Evolutionary conservation across 2,329 filamentous ascomycete species (phyloP).

Genomic region (Dactylonectria estremocensis): DNA sequence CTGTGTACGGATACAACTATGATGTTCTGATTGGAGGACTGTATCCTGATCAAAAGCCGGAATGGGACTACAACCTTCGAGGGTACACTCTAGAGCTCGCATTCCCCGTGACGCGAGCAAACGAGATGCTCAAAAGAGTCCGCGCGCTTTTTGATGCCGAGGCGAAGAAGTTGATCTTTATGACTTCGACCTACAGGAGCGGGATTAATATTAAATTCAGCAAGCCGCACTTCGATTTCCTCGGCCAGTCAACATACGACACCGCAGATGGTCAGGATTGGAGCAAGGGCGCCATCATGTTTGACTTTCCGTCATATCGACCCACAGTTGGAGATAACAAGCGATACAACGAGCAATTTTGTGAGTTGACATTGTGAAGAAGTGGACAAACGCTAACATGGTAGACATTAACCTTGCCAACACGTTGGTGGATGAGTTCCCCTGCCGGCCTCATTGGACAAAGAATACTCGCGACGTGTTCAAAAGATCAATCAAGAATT

Average conservation of each 20-base stretch:
- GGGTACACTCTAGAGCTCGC: slow-evolving; percentile 67
- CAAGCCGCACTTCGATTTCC: slow-evolving; percentile 62
- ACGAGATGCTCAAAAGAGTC: slow-evolving; percentile 64
- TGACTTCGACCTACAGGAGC: slow-evolving; percentile 66
- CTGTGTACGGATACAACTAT: slow-evolving; percentile 69
- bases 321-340: slow-evolving; percentile 61
- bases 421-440: slow-evolving; percentile 64
- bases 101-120: slow-evolving; percentile 65
- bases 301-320: slow-evolving; percentile 66
- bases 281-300: slow-evolving; percentile 66
- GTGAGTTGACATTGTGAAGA: slow-evolving; percentile 49
- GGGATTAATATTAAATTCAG: slow-evolving; percentile 70
- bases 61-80: slow-evolving; percentile 66
- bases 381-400: slow-evolving; percentile 8
- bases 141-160: slow-evolving; percentile 65
- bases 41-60: slow-evolving; percentile 63
- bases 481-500: slow-evolving; percentile 60
- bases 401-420: slow-evolving; percentile 62
- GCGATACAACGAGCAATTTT: slow-evolving; percentile 67
- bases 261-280: slow-evolving; percentile 64
- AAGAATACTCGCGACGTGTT: slow-evolving; percentile 67
- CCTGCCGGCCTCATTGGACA: slow-evolving; percentile 68
- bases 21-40: slow-evolving; percentile 68
- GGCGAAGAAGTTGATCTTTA: slow-evolving; percentile 58
- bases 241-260: slow-evolving; percentile 65